These are phyloP conservation scores for Barnettozyma californica DNA, from an alignment of 805 yeast genomes.

Conservation along the genomic window DNA sequence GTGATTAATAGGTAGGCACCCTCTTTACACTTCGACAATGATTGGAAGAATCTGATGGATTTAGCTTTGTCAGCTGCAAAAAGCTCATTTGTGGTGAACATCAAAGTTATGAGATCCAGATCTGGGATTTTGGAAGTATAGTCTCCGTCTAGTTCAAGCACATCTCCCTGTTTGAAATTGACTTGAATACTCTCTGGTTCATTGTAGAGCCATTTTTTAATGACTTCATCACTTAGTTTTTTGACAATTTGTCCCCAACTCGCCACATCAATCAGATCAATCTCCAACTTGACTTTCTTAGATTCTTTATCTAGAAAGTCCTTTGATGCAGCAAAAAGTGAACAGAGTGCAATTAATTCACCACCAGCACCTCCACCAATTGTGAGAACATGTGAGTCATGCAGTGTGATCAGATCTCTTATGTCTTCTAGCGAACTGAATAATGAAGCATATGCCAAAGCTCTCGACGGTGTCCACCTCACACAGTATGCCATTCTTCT, in stretches of 20 bases:
- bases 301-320: conserved; percentile 16
- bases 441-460: conserved; percentile 66
- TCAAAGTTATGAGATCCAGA: conserved; percentile 55
- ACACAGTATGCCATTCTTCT: conserved; percentile 73
- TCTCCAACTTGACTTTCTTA: conserved; percentile 34
- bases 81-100: conserved; percentile 85
- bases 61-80: conserved; percentile 62
- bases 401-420: conserved; percentile 28
- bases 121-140: conserved; percentile 22
- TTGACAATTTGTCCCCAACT: conserved; percentile 61
- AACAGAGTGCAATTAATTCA: conserved; percentile 59
- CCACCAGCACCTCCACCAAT: conserved; percentile 93
- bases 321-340: conserved; percentile 41
- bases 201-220: conserved; percentile 48
- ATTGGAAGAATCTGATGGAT: conserved; percentile 55
- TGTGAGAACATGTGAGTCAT: conserved; percentile 42
- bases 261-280: conserved; percentile 65
- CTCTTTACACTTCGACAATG: conserved; percentile 44
- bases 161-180: conserved; percentile 32
- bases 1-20: conserved; percentile 64
- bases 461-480: conserved; percentile 84
- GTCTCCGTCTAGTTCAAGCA: conserved; percentile 27
- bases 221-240: conserved; percentile 39
- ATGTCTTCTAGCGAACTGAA: conserved; percentile 48
- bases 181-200: conserved; percentile 29